Conservation (phyloP, 2,329 filamentous ascomycete genomes). For the Penicillium capsulatum region DNA sequence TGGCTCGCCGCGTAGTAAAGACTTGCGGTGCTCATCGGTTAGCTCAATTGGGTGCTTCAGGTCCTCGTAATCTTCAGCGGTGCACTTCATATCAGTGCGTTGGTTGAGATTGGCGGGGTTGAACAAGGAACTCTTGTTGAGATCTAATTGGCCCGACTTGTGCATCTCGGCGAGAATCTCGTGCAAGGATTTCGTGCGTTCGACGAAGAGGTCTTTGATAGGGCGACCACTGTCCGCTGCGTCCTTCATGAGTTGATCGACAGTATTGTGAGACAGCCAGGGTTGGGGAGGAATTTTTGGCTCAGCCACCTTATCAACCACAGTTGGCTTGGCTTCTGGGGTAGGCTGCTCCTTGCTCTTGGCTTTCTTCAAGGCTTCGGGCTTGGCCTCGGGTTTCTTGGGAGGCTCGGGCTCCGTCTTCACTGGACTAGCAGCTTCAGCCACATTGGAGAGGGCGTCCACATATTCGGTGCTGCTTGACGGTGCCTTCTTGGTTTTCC, state of each 20-base stretch:
- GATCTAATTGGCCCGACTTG: conserved; percentile 34
- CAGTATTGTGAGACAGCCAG: conserved; percentile 40
- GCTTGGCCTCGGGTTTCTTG: conserved; percentile 24
- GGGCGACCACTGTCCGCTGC: conserved; percentile 32
- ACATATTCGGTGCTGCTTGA: conserved; percentile 22
- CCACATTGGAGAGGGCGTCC: conserved; percentile 7
- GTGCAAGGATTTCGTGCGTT: conserved; percentile 38
- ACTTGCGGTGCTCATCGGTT: conserved; percentile 42
- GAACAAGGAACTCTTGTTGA: conserved; percentile 39
- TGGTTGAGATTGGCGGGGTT: conserved; percentile 41
- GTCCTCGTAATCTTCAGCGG: conserved; percentile 38
- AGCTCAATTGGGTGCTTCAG: conserved; percentile 39
- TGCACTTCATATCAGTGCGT: conserved; percentile 43
- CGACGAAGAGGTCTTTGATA: conserved; percentile 41
- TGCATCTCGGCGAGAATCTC: conserved; percentile 39
- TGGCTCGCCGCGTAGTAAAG: conserved; percentile 40
- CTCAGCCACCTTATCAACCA: neutral
- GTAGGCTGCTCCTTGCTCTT: conserved; percentile 11
- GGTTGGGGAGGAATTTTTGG: conserved; percentile 6
- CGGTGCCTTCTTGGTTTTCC: conserved; percentile 51
- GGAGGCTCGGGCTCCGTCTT: conserved; percentile 10
- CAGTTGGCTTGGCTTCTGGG: conserved; percentile 6
- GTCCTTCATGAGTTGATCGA: conserved; percentile 39
- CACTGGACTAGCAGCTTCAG: conserved; percentile 17
- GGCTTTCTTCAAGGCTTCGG: conserved; percentile 25